A percentile compares a stretch with the other conserved stretches of the same genome.
phyloP scores from a whole-genome alignment of 805 yeast species.

The Starmerella sp. region DNA sequence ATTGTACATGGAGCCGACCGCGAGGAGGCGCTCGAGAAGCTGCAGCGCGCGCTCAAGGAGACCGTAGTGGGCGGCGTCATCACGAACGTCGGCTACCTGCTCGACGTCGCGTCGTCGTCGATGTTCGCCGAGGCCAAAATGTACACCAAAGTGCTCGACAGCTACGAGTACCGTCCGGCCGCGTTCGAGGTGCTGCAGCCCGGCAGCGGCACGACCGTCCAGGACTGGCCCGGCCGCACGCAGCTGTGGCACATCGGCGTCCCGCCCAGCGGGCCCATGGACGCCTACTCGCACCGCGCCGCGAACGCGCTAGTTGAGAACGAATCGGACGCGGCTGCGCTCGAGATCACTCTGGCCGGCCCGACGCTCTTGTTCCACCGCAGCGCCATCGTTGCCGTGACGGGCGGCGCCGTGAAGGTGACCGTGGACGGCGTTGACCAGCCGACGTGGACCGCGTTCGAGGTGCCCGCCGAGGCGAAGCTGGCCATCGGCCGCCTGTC shows the following conservation, averaged over 20 bases:
- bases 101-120: slow-evolving; percentile 69
- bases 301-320: slow-evolving; percentile 91
- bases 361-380: slow-evolving; percentile 79
- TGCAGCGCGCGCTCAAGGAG: slow-evolving; percentile 72
- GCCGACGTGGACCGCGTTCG: slow-evolving; percentile 62
- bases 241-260: slow-evolving; percentile 88
- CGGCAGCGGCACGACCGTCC: slow-evolving; percentile 93
- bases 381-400: slow-evolving; percentile 62
- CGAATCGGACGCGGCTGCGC: slow-evolving; percentile 67
- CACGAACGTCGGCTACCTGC: slow-evolving; percentile 80
- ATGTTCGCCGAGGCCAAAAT: slow-evolving; percentile 79
- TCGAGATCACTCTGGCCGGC: slow-evolving; percentile 80
- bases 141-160: slow-evolving; percentile 77
- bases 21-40: slow-evolving; percentile 65
- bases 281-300: slow-evolving; percentile 73
- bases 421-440: slow-evolving; percentile 49
- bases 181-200: slow-evolving; percentile 80
- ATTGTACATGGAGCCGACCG: slow-evolving; percentile 90
- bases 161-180: slow-evolving; percentile 64
- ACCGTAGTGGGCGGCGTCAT: slow-evolving; percentile 81
- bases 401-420: slow-evolving; percentile 74
- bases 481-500: slow-evolving; percentile 69
- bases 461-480: slow-evolving; percentile 61
- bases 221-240: slow-evolving; percentile 86
- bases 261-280: slow-evolving; percentile 99